Percentiles rank a stretch among this genome's conserved stretches.
These are phyloP conservation scores for Hymenoscyphus fructigenus DNA, from an alignment of 2,329 filamentous ascomycete genomes.

Conservation along the genomic window DNA sequence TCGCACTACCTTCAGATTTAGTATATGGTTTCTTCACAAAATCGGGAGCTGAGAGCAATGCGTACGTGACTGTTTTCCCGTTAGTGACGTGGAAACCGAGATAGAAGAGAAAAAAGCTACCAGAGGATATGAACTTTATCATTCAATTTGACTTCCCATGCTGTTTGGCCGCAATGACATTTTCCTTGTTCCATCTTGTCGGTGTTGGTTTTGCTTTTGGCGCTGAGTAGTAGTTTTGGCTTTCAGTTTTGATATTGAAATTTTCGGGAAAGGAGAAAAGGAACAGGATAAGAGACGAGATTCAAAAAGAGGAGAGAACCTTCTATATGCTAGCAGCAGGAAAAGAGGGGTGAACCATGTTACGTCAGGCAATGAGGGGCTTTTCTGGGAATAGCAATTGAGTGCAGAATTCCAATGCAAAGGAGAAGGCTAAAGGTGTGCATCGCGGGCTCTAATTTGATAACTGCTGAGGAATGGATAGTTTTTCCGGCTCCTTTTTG, in stretches of 20 bases:
- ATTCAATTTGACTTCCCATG: conserved; percentile 51
- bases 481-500: neutral
- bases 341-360: neutral
- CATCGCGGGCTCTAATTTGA: neutral
- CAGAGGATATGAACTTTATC: conserved; percentile 44
- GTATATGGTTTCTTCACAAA: no score
- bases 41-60: no score
- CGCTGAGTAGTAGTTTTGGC: no score
- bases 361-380: neutral
- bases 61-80: conserved; percentile 41
- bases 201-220: neutral
- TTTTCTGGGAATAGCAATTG: neutral
- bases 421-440: neutral
- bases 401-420: neutral
- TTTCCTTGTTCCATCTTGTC: conserved; percentile 39
- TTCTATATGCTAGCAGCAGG: neutral
- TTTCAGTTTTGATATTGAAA: no score
- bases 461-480: neutral
- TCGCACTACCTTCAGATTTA: conserved; percentile 40
- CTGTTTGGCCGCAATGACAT: conserved; percentile 55
- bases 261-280: neutral
- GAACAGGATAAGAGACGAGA: neutral
- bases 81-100: neutral
- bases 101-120: conserved; percentile 19
- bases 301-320: neutral